Conservation (phyloP, 495 filamentous ascomycete genomes). For the Lindgomyces ingoldianus region DNA sequence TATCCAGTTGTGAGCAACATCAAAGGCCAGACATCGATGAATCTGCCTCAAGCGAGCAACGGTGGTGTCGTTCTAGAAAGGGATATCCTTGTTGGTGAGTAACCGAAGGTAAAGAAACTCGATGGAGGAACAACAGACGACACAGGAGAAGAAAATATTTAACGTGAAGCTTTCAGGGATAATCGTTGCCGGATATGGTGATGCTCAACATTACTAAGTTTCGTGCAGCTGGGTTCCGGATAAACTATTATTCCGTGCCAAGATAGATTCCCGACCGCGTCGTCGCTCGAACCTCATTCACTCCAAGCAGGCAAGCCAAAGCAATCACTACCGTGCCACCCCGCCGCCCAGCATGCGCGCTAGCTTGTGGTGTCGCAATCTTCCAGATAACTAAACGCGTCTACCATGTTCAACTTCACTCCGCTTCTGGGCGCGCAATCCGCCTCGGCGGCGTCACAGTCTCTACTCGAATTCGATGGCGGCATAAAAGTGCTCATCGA, state of each 20-base stretch:
- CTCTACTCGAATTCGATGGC: slow-evolving; percentile 92
- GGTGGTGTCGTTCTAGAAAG: no score
- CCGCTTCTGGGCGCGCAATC: slow-evolving; percentile 89
- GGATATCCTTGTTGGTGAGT: no score
- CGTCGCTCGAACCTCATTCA: no score
- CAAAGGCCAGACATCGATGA: no score
- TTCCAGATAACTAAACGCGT: background rate
- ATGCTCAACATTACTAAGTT: no score
- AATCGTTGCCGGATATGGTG: no score
- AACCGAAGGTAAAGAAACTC: no score
- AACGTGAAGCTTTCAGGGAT: no score
- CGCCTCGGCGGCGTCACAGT: slow-evolving; percentile 83
- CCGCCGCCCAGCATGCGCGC: background rate
- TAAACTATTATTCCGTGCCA: background rate
- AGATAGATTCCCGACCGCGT: background rate
- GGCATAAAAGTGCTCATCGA: slow-evolving; percentile 93
- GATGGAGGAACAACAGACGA: no score
- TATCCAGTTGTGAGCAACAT: no score
- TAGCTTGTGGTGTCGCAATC: background rate
- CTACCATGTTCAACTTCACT: slow-evolving; percentile 89
- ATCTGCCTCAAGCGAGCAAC: no score
- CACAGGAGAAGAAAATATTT: no score
- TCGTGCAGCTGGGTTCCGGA: background rate
- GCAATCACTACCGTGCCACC: background rate
- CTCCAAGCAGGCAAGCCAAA: background rate